A percentile compares a stretch with the other conserved stretches of the same genome.
Conservation (phyloP, 768 basidiomycete genomes). For the Lyophyllum shimeji region DNA sequence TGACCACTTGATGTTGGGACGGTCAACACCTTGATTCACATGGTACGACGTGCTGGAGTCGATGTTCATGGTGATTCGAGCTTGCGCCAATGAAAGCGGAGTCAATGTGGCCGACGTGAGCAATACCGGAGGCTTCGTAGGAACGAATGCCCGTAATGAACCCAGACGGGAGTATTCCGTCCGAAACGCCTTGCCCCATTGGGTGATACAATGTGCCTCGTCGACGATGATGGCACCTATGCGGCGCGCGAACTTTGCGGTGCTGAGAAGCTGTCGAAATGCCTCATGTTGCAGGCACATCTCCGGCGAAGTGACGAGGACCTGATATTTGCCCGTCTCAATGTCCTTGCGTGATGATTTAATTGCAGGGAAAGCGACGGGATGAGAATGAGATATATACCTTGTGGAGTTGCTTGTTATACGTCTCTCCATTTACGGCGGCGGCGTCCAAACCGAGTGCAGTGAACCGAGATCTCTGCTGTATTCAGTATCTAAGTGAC, state of each 20-base stretch:
- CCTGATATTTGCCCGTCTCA: background rate
- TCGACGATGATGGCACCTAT: background rate
- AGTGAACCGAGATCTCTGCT: too few relatives aligned
- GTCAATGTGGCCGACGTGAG: conserved; percentile 10
- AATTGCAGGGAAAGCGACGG: too few relatives aligned
- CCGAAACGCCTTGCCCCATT: background rate
- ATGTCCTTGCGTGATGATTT: background rate
- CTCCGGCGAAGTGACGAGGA: background rate
- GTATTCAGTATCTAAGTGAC: too few relatives aligned
- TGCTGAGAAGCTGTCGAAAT: background rate
- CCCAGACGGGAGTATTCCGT: background rate
- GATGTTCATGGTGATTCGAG: conserved; percentile 1
- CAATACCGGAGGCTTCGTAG: background rate
- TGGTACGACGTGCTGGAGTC: conserved; percentile 22
- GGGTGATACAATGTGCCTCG: background rate
- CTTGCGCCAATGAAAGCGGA: conserved; percentile 21
- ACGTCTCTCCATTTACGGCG: too few relatives aligned
- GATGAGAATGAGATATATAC: too few relatives aligned
- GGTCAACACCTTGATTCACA: conserved; percentile 37
- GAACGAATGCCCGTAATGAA: background rate
- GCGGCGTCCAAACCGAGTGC: too few relatives aligned
- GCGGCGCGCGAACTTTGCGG: background rate
- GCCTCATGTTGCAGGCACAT: background rate
- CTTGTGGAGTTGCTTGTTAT: too few relatives aligned
- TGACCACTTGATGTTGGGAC: conserved; percentile 30